Base-by-base conservation (phyloP, 2,329 filamentous ascomycete genomes). In the Curvularia spicifera region DNA sequence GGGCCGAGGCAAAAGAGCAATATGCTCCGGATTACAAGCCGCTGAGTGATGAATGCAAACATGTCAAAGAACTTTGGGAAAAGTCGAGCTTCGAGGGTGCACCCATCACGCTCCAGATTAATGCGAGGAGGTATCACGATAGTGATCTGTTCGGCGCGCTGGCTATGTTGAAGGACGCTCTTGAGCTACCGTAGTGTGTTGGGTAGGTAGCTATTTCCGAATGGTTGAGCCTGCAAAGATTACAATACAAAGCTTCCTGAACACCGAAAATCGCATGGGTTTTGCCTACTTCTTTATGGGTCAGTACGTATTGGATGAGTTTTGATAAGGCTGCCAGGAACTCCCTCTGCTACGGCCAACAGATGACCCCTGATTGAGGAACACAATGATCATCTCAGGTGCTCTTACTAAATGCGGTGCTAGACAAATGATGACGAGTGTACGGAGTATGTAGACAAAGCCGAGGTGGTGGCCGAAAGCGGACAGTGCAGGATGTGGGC, bases 41-140 rank as follows among this genome's bases (percentile, higher is more conserved):
- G 9, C 44, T 68, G 39, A 66, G 64, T n/a, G 57, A 69, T 2
- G 61, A 60, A 53, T 68, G 63, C 39, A 49, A n/a, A 9, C 64
- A 65, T 45, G 65, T 69, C 9, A 64, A 57, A 54, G 42, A 63
- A 46, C 43, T 71, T 20, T 71, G 65, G 66, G 66, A 65, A 35
- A 47, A 40, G 5, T 45, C 43, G 5, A 37, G 52, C n/a, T 68
- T 66, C 40, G 66, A 64, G 35, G 67, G 63, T 12, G 69, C 67
- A 44, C 67, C 67, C 18, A 55, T 69, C 8, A 44, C 53, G 55
- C 51, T 71, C 47, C 67, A 70, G 63, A 57, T 69, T 29, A 53
- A 51, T 37, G 66, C 59, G 51, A 60, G 61, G 48, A 68, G 57
- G 33, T 65, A 69, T 54, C 61, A 69, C 51, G 65, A 69, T 45